These are phyloP conservation scores for Sapria himalayana DNA, from an alignment of 345 rosid species.

Conservation along the genomic window DNA sequence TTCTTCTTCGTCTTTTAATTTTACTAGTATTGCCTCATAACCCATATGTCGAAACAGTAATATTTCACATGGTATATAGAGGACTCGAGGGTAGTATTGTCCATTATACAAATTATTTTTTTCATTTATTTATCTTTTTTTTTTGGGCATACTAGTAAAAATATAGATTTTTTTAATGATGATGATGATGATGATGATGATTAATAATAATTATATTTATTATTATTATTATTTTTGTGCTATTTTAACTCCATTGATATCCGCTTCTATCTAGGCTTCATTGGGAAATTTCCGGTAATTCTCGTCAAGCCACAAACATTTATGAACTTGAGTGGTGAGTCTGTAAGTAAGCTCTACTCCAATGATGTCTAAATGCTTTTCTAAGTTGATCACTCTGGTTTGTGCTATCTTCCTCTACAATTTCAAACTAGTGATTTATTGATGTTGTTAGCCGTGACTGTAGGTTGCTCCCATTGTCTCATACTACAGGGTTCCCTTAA, in stretches of 20 bases:
- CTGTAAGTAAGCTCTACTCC: conserved; percentile 50
- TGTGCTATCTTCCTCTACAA: not conserved
- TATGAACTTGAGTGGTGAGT: conserved; percentile 87
- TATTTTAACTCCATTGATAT: not conserved
- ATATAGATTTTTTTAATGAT: too few relatives aligned
- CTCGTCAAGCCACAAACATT: conserved; percentile 93
- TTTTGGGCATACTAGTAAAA: too few relatives aligned
- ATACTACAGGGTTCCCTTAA: conserved; percentile 71
- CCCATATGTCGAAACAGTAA: too few relatives aligned
- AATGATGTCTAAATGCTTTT: conserved; percentile 8
- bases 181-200: too few relatives aligned
- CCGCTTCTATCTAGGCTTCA: conserved; percentile 25
- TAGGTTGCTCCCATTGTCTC: conserved; percentile 79
- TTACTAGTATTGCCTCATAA: too few relatives aligned
- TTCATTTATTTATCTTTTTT: too few relatives aligned
- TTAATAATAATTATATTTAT: too few relatives aligned
- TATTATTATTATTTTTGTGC: not conserved
- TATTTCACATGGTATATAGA: too few relatives aligned
- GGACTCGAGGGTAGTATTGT: too few relatives aligned
- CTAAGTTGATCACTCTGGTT: conserved; percentile 4
- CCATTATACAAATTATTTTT: not conserved
- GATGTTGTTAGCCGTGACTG: too few relatives aligned
- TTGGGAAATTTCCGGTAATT: conserved; percentile 67
- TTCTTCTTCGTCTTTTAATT: too few relatives aligned
- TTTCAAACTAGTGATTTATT: conserved; percentile 7